A percentile compares a stretch with the other conserved stretches of the same genome.
phyloP scores from a whole-genome alignment of 371 early-diverging fungal species.

The Rhizopus stolonifer region DNA sequence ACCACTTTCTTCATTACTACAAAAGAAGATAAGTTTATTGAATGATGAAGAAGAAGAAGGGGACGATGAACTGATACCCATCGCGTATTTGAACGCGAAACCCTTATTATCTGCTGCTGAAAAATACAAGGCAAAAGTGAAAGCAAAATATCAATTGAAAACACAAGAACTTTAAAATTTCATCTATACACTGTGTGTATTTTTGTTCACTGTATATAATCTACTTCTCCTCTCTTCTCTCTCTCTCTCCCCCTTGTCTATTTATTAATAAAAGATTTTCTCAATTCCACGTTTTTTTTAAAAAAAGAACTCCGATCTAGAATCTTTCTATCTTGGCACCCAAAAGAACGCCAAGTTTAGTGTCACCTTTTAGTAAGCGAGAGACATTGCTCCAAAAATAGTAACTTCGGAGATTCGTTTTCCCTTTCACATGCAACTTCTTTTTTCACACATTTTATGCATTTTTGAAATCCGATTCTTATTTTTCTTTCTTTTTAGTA shows the following conservation, averaged over 20 bases:
- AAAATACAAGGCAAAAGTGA: conserved; percentile 41
- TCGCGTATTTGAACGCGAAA: conserved; percentile 16
- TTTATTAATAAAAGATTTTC: too few relatives aligned
- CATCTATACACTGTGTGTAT: not conserved
- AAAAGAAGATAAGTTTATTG: conserved; percentile 2
- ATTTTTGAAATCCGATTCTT: conserved; percentile 10
- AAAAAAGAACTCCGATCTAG: too few relatives aligned
- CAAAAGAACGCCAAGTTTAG: too few relatives aligned
- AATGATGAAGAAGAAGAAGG: conserved; percentile 32
- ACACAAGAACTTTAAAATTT: not conserved
- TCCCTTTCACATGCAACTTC: too few relatives aligned
- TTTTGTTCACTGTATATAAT: not conserved
- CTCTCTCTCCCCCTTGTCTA: too few relatives aligned
- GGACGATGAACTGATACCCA: conserved; percentile 38
- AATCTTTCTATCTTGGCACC: too few relatives aligned
- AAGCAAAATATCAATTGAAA: conserved; percentile 19
- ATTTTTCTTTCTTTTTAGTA: conserved; percentile 1
- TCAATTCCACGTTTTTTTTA: too few relatives aligned
- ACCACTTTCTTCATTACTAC: conserved; percentile 12
- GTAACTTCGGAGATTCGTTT: too few relatives aligned
- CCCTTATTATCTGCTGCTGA: conserved; percentile 34
- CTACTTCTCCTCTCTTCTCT: too few relatives aligned
- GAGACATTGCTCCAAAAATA: too few relatives aligned
- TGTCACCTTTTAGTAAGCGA: too few relatives aligned
- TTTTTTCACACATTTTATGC: conserved; percentile 6